Conservation (phyloP, 345 rosid species). For the Eutrema japonicum region DNA sequence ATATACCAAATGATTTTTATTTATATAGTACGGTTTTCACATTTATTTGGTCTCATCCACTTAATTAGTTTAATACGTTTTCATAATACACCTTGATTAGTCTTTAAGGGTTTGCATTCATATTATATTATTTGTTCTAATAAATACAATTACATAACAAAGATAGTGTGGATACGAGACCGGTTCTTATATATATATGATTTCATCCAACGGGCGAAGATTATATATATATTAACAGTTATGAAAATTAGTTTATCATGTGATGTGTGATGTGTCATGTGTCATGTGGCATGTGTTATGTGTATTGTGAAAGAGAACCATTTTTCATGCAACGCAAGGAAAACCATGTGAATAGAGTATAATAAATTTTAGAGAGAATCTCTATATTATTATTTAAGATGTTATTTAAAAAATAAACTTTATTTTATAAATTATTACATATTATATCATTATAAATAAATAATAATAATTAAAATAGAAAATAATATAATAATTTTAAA, state of each 20-base stretch:
- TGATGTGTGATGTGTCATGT: neutral
- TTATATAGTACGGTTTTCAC: neutral
- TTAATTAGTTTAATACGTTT: constrained; percentile 9
- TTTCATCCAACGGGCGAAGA: neutral
- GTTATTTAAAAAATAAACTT: too few relatives aligned
- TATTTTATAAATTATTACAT: too few relatives aligned
- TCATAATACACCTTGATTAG: constrained; percentile 6
- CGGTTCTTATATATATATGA: neutral
- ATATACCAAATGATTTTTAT: neutral
- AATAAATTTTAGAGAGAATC: too few relatives aligned
- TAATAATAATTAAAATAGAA: too few relatives aligned
- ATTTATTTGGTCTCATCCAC: neutral
- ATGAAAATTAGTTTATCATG: neutral
- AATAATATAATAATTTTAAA: too few relatives aligned
- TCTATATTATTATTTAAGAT: too few relatives aligned
- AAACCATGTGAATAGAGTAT: neutral
- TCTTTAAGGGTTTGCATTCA: neutral
- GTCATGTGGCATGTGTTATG: neutral
- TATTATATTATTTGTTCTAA: neutral
- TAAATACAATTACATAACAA: neutral
- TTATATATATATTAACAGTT: neutral
- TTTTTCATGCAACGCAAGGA: constrained; percentile 6
- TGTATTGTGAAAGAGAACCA: neutral
- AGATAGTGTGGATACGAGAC: neutral
- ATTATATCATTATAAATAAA: too few relatives aligned